Evolutionary conservation across 2,329 filamentous ascomycete genomes (phyloP), one percentile per base, ranked within the genome.

Genomic region (Pseudopithomyces chartarum): DNA sequence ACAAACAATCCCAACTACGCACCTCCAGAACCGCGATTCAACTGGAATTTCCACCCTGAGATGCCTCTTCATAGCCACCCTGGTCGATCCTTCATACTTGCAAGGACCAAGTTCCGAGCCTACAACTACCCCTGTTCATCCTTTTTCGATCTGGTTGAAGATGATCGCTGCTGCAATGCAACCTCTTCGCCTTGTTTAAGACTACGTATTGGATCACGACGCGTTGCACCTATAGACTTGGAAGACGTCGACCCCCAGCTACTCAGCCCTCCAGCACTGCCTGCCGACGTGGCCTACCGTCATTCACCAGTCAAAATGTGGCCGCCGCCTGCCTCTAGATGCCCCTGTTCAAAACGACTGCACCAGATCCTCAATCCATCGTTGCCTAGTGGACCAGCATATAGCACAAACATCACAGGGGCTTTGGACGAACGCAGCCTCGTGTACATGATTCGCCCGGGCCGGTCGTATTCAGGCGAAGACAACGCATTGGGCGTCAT

Each of bases 101-200:
- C 80, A 36, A 80, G 82, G 52, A 86, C 83, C 11, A 81, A 82
- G 42, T 72, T 86, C 43, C 79, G 83, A 22, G 78, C 80, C 2
- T 90, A 90, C 67, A 80, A 84, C 49, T 69, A 78, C 12, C 76
- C 79, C 1, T 81, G 81, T 58, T 78, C 78, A 20, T 79, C 85
- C 0, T 89, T 85, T 63, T 52, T 89, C 5, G 87, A 90, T 61
- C 68, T 90, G 0, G 81, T 88, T 6, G 79, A 87, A 58, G 81
- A 84, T 58, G 73, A 80, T 2, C 47, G 69, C 2, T 77, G 73
- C 54, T 77, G 70, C 32, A 59, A 67, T 2, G 62, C 70, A n/a
- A 58, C 64, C 2, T 65, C 69, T 58, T 42, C 54, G n/a, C 57
- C 74, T 60, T 76, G 76, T 17, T 72, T 85, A 12, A 79, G 82